phyloP scores from a whole-genome alignment of 2,329 filamentous ascomycete species.

The Stemphylium beticola region DNA sequence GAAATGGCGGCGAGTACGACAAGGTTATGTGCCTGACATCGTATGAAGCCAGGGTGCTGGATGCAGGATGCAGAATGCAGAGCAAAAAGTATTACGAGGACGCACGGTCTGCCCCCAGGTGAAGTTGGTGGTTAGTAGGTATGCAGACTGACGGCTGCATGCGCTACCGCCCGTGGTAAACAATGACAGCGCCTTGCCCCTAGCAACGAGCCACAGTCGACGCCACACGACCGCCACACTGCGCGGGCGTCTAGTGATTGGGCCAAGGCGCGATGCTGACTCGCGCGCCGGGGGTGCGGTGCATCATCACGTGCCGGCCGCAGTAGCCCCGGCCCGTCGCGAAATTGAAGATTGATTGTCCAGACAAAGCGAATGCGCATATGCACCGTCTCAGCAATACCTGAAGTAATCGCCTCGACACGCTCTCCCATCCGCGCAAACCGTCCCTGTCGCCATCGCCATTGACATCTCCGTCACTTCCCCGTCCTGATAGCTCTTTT shows the following conservation, averaged over 20 bases:
- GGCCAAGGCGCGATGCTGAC: background rate
- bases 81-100: slow-evolving; percentile 38
- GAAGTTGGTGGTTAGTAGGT: slow-evolving; percentile 17
- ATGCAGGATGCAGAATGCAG: background rate
- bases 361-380: background rate
- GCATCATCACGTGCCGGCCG: slow-evolving; percentile 8
- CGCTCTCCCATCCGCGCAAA: slow-evolving; percentile 9
- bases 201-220: slow-evolving; percentile 15
- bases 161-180: slow-evolving; percentile 16
- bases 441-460: background rate
- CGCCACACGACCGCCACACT: slow-evolving; percentile 1
- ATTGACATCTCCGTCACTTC: background rate
- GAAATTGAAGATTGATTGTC: slow-evolving; percentile 6
- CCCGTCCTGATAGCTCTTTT: background rate
- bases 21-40: slow-evolving; percentile 35
- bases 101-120: slow-evolving; percentile 16
- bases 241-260: background rate
- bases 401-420: slow-evolving; percentile 1
- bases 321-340: slow-evolving; percentile 5
- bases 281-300: slow-evolving; percentile 1
- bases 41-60: slow-evolving; percentile 11
- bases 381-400: background rate
- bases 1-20: slow-evolving; percentile 30
- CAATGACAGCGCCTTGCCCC: slow-evolving; percentile 15
- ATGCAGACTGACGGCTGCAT: slow-evolving; percentile 21